Conservation (phyloP, 345 rosid species). For the Sonneratia caseolaris region DNA sequence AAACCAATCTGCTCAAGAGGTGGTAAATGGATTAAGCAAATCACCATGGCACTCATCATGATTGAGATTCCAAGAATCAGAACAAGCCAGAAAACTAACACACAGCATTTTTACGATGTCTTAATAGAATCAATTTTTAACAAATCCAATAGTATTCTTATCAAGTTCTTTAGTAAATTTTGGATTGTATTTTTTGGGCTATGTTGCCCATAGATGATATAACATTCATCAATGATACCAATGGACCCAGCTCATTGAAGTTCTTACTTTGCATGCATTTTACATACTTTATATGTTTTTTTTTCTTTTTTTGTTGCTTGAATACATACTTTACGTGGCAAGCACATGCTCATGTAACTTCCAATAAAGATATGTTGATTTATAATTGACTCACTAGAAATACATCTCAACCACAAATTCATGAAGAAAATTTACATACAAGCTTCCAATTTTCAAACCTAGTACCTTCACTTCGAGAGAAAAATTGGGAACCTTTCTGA, state of each 20-base stretch:
- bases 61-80: neutral
- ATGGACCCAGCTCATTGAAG: neutral
- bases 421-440: neutral
- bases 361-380: neutral
- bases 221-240: neutral
- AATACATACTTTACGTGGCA: neutral
- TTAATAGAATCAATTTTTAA: neutral
- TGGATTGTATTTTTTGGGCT: neutral
- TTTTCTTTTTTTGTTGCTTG: too few relatives aligned
- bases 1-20: conserved; percentile 62
- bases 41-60: neutral
- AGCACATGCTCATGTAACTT: neutral
- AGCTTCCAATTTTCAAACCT: conserved; percentile 1
- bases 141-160: neutral
- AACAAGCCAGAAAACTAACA: neutral
- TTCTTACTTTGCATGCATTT: neutral
- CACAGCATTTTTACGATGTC: neutral
- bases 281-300: neutral
- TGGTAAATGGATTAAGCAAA: neutral
- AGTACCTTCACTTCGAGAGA: conserved; percentile 84
- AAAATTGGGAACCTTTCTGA: conserved; percentile 85
- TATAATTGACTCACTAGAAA: neutral
- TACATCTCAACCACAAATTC: neutral
- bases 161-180: neutral
- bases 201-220: neutral